Base-by-base conservation (phyloP, 345 rosid genomes). In the Gossypium bickii region DNA sequence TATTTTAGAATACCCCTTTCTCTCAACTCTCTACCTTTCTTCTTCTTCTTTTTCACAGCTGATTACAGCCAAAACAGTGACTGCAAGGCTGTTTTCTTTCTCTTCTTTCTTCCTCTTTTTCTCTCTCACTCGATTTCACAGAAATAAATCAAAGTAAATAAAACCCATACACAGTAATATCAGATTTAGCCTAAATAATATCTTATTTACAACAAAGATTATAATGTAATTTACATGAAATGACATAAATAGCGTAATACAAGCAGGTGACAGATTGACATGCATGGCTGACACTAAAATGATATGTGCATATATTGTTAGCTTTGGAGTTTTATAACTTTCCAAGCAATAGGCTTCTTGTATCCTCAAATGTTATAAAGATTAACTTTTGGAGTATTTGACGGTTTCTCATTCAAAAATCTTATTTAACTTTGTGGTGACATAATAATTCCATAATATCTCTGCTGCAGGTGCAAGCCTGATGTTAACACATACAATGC, bases 401-500 rank as follows among this genome's bases (percentile, higher is more conserved):
- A 67, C 7, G 41, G 41, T 24, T 67, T 66, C 16, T 41, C 41
- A 22, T 7, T 24, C 56, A 22, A 48, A 12, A 67, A 47, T 48
- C 57, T 48, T 48, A 67, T 47, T 22, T 24, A 12, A 12, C 52
- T 56, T 56, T 56, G 27, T 57, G 66, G 9, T 29, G 63, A 64
- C 7, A 12, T 2, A 38, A 20, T 75, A 24, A 75, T 49, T 70
- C 77, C n/a, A 29, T 56, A 18, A 52, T 13, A 18, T 57, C 25
- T 77, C 71, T 52, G 62, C 55, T 76, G 71, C 76, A 94, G 98
- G 83, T 94, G 98, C 82, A 92, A 92, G 79, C 97, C 98, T 4
- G 93, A 90, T 83, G 88, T 84, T 55, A 94, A 92, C 80, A 94
- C 97, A 55, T 94, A 89, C 78, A 85, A 92, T 81, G 97, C 98